phyloP scores from a whole-genome alignment of 169 alveolate genomes.

The Eimeria brunetti region DNA sequence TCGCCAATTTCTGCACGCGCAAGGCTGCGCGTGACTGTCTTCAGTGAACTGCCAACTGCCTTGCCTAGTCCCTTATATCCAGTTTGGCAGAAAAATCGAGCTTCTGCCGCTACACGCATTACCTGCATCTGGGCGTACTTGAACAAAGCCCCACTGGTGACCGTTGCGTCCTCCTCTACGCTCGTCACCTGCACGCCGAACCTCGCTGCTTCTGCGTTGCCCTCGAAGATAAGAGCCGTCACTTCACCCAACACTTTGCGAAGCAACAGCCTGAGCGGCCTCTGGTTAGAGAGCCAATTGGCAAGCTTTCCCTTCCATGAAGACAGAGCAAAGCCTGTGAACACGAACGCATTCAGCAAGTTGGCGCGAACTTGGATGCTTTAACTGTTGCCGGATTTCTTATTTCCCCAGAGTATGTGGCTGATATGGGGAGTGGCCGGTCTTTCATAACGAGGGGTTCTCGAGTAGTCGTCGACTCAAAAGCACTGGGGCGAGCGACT shows the following conservation, averaged over 20 bases:
- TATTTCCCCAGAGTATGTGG: background rate
- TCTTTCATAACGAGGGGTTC: background rate
- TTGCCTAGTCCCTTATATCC: slow-evolving; percentile 37
- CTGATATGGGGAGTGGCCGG: background rate
- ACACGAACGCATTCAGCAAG: background rate
- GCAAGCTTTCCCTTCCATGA: slow-evolving; percentile 37
- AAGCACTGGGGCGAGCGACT: background rate
- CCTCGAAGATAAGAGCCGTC: slow-evolving; percentile 9
- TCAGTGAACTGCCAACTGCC: slow-evolving; percentile 8
- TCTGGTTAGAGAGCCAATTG: background rate
- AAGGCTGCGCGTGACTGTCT: slow-evolving; percentile 2
- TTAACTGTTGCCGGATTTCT: background rate
- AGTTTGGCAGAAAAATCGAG: slow-evolving; percentile 58
- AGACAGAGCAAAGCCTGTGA: slow-evolving; percentile 35
- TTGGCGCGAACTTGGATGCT: background rate
- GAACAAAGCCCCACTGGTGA: slow-evolving; percentile 1
- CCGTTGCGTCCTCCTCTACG: slow-evolving; percentile 10
- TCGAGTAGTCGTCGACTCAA: background rate
- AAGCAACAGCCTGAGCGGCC: background rate
- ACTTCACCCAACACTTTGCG: slow-evolving; percentile 45
- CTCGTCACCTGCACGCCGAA: slow-evolving; percentile 1
- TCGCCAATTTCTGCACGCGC: background rate
- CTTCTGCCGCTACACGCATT: background rate
- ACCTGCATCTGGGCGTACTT: slow-evolving; percentile 31
- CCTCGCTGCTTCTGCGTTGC: background rate